Evolutionary conservation across 352 stramenopile genomes (phyloP).

Genomic region (Globisporangium rhizosaccharum): DNA sequence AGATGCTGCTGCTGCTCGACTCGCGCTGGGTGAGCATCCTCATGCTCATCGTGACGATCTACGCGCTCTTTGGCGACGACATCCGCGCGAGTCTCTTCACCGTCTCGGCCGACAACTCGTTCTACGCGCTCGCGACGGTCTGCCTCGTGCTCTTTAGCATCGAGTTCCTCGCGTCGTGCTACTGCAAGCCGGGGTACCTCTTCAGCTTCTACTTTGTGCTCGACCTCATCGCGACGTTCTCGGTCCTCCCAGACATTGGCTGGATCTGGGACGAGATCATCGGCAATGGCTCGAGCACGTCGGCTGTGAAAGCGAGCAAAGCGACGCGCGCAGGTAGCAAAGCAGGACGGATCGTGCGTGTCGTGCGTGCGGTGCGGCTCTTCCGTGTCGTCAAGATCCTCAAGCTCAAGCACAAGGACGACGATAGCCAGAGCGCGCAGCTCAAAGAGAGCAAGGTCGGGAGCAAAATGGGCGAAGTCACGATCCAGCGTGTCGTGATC

Average conservation of each 20-base stretch:
- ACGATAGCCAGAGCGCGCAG: conserved; percentile 22
- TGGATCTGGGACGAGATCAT: conserved; percentile 79
- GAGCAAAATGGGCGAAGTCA: conserved; percentile 87
- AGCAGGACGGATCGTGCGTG: conserved; percentile 79
- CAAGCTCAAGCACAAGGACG: conserved; percentile 78
- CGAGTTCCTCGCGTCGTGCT: conserved; percentile 85
- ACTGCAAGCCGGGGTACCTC: conserved; percentile 68
- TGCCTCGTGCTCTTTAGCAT: conserved; percentile 84
- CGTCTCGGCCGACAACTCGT: conserved; percentile 71
- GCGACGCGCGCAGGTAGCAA: conserved; percentile 69
- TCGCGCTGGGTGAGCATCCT: conserved; percentile 65
- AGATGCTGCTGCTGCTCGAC: conserved; percentile 56
- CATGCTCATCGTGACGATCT: conserved; percentile 91
- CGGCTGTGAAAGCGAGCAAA: conserved; percentile 63
- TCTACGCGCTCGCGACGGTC: conserved; percentile 83
- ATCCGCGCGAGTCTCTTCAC: conserved; percentile 74
- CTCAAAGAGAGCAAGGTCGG: conserved; percentile 86
- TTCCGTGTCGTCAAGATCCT: conserved; percentile 86
- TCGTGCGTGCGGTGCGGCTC: conserved; percentile 75
- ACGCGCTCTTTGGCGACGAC: conserved; percentile 91
- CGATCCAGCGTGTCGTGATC: conserved; percentile 80
- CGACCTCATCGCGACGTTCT: conserved; percentile 83
- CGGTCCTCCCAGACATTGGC: conserved; percentile 79
- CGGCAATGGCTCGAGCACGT: conserved; percentile 33
- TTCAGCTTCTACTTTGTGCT: conserved; percentile 91